Evolutionary conservation across 345 rosid genomes (phyloP), one percentile per base, ranked within the genome.

Genomic region (Salix brachista): DNA sequence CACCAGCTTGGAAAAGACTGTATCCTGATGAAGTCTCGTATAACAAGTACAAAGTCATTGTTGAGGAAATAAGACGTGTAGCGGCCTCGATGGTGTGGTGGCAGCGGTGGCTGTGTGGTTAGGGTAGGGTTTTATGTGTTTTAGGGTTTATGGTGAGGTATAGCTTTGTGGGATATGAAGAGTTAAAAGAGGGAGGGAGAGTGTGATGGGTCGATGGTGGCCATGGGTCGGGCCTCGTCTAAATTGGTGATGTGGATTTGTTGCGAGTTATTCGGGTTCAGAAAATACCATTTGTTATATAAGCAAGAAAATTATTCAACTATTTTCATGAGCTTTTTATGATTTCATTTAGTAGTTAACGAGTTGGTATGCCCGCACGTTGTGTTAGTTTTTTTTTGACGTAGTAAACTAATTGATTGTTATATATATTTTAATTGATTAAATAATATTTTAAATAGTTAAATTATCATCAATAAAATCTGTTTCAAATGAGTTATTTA

Each of bases 11-110:
- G 48, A 90, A 83, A 71, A 93, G 74, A 30, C 85, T 77, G 78
- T 86, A 91, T 3, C 97, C 96, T 19, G 97, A 93, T 39, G 97
- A 86, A 25, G 97, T 82, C 82, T 91, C 97, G 82, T 83, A 80
- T 1, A 91, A 77, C 71, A 91, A 75, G 81, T 84, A 87, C 52
- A 86, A 66, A 19, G 89, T 83, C 97, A 93, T 92, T 46, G 62
- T 37, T 14, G 68, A 65, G 19, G 28, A 4, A 65, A 10, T 16
- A 37, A 37, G 14, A 2, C 39, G 21, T 14, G 4, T 1, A 1
- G 50, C 50, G 5, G 50, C 50, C 17, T 4, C 50, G 50, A 46
- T 46, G 50, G 50, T 13, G 50, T 37, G 46, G 70, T 7, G 6
- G 26, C 19, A 46, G 48, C n/a, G 42, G 48, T 9, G 48, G 48